These are phyloP conservation scores for Aspergillus eucalypticola DNA, from an alignment of 2,329 filamentous ascomycete species.

Conservation along the genomic window DNA sequence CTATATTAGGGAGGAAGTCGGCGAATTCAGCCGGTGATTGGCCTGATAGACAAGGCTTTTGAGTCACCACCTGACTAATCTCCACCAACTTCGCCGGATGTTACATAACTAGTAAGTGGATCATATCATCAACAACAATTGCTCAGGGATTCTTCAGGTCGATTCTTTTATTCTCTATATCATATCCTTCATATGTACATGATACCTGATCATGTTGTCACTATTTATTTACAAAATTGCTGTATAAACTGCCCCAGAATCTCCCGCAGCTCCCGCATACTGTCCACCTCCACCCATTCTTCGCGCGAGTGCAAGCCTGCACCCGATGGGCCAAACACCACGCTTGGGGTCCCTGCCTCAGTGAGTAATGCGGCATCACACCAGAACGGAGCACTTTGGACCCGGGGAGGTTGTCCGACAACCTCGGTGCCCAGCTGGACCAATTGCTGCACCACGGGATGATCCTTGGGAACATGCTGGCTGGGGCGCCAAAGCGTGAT, in stretches of 20 bases:
- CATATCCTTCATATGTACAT: too few species aligned
- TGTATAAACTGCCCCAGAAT: conserved; percentile 21
- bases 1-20: too few species aligned
- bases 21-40: too few species aligned
- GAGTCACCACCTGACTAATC: too few species aligned
- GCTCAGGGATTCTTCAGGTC: not conserved
- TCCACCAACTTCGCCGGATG: too few species aligned
- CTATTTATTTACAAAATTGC: conserved; percentile 22
- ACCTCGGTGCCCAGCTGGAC: conserved; percentile 28
- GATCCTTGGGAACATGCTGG: conserved; percentile 42
- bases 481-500: conserved; percentile 47
- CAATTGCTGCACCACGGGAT: conserved; percentile 45
- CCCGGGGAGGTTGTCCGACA: conserved; percentile 26
- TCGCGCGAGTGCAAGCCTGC: conserved; percentile 54
- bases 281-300: conserved; percentile 53
- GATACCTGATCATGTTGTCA: not conserved
- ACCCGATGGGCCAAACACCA: conserved; percentile 52
- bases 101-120: too few species aligned
- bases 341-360: conserved; percentile 47
- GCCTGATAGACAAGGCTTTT: too few species aligned
- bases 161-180: not conserved
- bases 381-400: conserved; percentile 47
- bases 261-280: conserved; percentile 38
- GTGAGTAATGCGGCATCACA: conserved; percentile 54
- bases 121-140: too few species aligned